A percentile compares a stretch with the other conserved stretches of the same genome.
phyloP scores from a whole-genome alignment of 1,284 basidiomycete genomes.

The Hymenochaete sp. region DNA sequence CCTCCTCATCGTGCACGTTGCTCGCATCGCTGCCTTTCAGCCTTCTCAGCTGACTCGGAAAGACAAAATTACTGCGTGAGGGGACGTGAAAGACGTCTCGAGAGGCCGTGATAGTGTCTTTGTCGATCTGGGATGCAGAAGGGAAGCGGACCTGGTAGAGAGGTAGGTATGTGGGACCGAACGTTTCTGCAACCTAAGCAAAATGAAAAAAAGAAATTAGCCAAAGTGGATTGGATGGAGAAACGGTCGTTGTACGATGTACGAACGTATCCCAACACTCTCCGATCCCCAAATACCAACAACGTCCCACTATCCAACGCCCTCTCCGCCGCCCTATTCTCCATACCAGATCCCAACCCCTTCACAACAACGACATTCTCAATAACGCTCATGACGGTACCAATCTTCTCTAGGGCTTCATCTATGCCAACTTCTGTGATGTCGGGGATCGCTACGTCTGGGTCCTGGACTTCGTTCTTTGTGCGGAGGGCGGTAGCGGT shows the following conservation, averaged over 20 bases:
- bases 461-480: conserved; percentile 27
- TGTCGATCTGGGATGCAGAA: conserved; percentile 46
- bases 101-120: conserved; percentile 41
- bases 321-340: conserved; percentile 40
- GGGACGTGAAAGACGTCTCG: conserved; percentile 74
- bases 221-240: conserved; percentile 7
- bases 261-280: conserved; percentile 75
- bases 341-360: conserved; percentile 40
- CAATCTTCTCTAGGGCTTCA: conserved; percentile 60
- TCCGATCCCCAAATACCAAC: conserved; percentile 76
- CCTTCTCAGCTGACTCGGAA: conserved; percentile 54
- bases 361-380: conserved; percentile 63
- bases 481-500: conserved; percentile 24
- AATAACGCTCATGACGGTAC: conserved; percentile 65
- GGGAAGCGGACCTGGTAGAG: conserved; percentile 76
- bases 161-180: conserved; percentile 79
- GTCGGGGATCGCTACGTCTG: conserved; percentile 30
- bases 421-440: conserved; percentile 32
- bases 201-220: conserved; percentile 17
- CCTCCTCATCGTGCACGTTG: conserved; percentile 85
- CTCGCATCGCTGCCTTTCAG: conserved; percentile 85
- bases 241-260: background rate
- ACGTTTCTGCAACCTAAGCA: conserved; percentile 76
- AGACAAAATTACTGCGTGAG: conserved; percentile 67
- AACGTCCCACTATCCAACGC: conserved; percentile 81